These are phyloP conservation scores for Suillus cothurnatus DNA, from an alignment of 768 basidiomycete species.

Conservation along the genomic window DNA sequence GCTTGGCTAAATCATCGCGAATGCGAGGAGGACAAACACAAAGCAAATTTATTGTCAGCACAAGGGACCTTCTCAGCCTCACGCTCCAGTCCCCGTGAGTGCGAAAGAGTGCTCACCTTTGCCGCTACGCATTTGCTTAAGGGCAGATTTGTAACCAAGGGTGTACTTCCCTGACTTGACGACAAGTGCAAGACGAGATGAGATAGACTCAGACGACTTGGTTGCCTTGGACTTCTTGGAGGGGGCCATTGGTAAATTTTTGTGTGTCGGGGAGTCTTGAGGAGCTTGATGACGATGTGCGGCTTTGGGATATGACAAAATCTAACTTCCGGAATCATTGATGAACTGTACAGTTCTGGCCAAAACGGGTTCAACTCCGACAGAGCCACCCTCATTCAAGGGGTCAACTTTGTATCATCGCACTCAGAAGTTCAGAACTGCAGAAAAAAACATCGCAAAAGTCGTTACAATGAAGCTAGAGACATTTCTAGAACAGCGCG, in stretches of 20 bases:
- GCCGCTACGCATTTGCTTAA: slow-evolving; percentile 97
- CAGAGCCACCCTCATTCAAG: slow-evolving; percentile 12
- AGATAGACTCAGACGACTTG: slow-evolving; percentile 93
- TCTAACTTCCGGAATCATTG: slow-evolving; percentile 19
- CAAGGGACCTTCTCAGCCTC: slow-evolving; percentile 99
- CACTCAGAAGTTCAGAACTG: not conserved
- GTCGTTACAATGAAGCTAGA: slow-evolving; percentile 60
- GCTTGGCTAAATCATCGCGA: slow-evolving; percentile 70
- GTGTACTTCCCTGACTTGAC: slow-evolving; percentile 99
- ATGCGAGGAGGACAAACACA: slow-evolving; percentile 19
- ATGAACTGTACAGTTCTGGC: slow-evolving; percentile 33
- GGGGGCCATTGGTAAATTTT: slow-evolving; percentile 73
- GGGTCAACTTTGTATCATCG: not conserved
- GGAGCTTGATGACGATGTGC: slow-evolving; percentile 13
- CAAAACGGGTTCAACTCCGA: slow-evolving; percentile 25
- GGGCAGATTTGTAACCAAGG: slow-evolving; percentile 96
- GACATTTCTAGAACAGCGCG: slow-evolving; percentile 77
- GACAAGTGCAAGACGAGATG: slow-evolving; percentile 90
- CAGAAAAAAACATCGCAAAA: not conserved
- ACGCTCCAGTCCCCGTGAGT: slow-evolving; percentile 93
- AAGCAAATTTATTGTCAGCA: slow-evolving; percentile 51
- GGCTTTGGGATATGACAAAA: slow-evolving; percentile 9
- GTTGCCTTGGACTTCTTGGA: slow-evolving; percentile 94
- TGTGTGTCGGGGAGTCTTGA: slow-evolving; percentile 16
- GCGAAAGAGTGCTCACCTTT: slow-evolving; percentile 76